Percentiles rank a stretch among this genome's conserved stretches.
These are phyloP conservation scores for Combretum micranthum DNA, from an alignment of 345 rosid species.

Conservation along the genomic window DNA sequence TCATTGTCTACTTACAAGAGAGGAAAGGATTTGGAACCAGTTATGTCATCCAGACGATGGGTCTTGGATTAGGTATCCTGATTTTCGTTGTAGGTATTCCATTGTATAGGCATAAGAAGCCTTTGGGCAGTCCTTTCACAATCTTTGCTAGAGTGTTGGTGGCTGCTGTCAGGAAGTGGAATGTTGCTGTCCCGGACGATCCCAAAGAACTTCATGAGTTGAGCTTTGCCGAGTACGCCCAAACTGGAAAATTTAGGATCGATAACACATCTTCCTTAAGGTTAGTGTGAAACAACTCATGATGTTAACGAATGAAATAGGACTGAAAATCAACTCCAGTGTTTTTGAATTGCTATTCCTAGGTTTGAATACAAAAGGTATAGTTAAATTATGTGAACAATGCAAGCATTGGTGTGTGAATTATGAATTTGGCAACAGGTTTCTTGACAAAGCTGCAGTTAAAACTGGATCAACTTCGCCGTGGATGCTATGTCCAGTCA, in stretches of 20 bases:
- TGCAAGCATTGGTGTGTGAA: background rate
- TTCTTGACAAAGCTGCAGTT: constrained; percentile 53
- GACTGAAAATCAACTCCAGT: too few species aligned
- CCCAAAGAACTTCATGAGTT: constrained; percentile 44
- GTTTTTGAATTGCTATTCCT: too few species aligned
- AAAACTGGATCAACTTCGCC: constrained; percentile 27
- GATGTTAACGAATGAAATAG: too few species aligned
- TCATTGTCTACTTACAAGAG: constrained; percentile 43
- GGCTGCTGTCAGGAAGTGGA: constrained; percentile 42
- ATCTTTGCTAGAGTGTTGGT: constrained; percentile 37
- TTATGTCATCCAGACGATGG: constrained; percentile 32
- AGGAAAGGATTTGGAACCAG: constrained; percentile 31
- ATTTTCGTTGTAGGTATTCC: constrained; percentile 43
- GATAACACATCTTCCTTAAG: constrained; percentile 39
- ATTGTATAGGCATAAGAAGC: constrained; percentile 42
- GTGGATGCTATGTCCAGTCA: constrained; percentile 53
- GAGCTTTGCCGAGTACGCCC: constrained; percentile 25
- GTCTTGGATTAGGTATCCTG: constrained; percentile 22
- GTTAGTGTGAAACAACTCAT: constrained; percentile 11
- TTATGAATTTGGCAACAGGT: constrained; percentile 17
- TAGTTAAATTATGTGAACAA: too few species aligned
- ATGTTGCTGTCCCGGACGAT: constrained; percentile 26
- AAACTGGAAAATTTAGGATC: constrained; percentile 24
- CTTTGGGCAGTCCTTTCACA: constrained; percentile 40
- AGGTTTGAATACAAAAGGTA: too few species aligned